Evolutionary conservation across 768 basidiomycete species (phyloP).

Genomic region (Boletus subparvulus): DNA sequence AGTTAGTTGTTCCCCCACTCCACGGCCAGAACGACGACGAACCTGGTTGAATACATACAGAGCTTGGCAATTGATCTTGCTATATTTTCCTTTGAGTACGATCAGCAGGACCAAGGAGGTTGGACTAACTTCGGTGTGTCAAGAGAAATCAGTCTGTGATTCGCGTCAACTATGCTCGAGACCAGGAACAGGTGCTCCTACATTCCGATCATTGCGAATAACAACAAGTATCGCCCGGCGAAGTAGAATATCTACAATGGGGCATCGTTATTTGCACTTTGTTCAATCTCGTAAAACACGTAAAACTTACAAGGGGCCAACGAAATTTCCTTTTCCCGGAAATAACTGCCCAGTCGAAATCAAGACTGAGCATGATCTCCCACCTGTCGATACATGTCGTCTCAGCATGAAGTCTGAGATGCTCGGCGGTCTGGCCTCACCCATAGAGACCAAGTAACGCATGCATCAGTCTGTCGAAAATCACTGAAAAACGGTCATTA

Average conservation of each 20-base stretch:
- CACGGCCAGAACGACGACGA: not conserved
- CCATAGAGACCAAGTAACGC: constrained; percentile 45
- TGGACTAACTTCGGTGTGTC: constrained; percentile 31
- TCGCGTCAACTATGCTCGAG: not conserved
- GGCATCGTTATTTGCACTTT: not conserved
- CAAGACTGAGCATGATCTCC: constrained; percentile 43
- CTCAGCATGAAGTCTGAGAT: not conserved
- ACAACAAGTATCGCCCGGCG: constrained; percentile 42
- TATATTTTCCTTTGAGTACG: constrained; percentile 9
- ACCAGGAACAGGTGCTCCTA: constrained; percentile 18
- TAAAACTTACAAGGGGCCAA: constrained; percentile 46
- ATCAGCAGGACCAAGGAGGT: not conserved
- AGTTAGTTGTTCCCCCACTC: not conserved
- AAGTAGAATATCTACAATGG: constrained; percentile 45
- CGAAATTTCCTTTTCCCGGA: constrained; percentile 42
- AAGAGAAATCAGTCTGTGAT: constrained; percentile 34
- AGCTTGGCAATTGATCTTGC: constrained; percentile 44
- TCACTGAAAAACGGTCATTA: constrained; percentile 23
- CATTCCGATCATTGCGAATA: constrained; percentile 50
- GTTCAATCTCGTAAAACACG: not conserved
- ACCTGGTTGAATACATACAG: constrained; percentile 51
- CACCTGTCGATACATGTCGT: constrained; percentile 30
- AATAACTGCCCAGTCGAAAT: constrained; percentile 44
- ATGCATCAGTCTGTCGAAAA: constrained; percentile 44
- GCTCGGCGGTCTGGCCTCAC: constrained; percentile 28